Base-by-base conservation (phyloP, 2,329 filamentous ascomycete genomes). In the Pleurostoma richardsiae region DNA sequence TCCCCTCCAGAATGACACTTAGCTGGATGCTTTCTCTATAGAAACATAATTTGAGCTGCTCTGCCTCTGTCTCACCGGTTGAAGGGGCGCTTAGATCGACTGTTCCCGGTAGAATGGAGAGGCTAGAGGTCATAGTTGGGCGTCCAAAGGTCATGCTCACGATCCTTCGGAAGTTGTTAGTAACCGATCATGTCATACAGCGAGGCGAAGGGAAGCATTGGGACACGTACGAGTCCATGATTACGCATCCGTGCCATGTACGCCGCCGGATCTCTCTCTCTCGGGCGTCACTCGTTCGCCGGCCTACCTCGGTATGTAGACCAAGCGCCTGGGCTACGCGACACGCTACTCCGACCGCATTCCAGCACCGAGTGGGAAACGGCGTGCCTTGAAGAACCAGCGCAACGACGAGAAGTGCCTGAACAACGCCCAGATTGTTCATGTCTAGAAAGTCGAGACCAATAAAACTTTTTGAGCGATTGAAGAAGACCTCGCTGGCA, bases 301-400 rank as follows among this genome's bases (percentile, higher is more conserved):
- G 52, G 30, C 47, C 48, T 44, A 28, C 52, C 28, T 56, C 57
- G 6, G 60, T 59, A 45, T 73, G 69, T 31, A 74, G 50, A 0
- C 70, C 69, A 3, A 73, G 54, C 1, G 68, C 68, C 40, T 68
- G 64, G 1, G 67, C 70, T 7, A 71, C 56, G 3, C 69, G 58
- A 43, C 63, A 69, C 0, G 71, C 70, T 4, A 72, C 43, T 1
- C 70, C 70, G 4, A 71, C 62, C 1, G 64, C 56, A 41, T 70
- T 69, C 68, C 70, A 73, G 49, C 69, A 72, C 6, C 65, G 58
- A 27, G 59, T 63, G 0, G 68, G 63, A 44, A 67, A 68, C 0
- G 64, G 61, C 1, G 70, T 70, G 40, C 66, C 65, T 40, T 72
- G 69, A 3, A 73, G 55, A 26, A 63, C 59, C 0, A 72, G 53